Evolutionary conservation across 306 rosid species (phyloP).

Genomic region (Sphenostylis stenocarpa): DNA sequence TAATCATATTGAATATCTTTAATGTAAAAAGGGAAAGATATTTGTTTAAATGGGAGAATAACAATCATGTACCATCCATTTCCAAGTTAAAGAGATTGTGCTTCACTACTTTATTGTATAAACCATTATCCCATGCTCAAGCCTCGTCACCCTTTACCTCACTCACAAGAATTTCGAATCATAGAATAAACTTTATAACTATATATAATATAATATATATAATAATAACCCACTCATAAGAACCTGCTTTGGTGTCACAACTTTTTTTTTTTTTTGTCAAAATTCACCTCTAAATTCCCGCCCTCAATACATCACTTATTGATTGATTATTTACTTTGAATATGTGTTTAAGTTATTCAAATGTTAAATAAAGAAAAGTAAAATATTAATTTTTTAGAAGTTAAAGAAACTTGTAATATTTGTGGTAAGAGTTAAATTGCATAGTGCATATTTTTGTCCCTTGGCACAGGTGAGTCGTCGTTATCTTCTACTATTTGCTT

Average conservation of each 20-base stretch:
- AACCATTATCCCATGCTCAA: not conserved
- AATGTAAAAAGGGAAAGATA: not conserved
- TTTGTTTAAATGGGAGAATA: not conserved
- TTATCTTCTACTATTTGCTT: not conserved
- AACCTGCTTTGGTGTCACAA: too few relatives aligned
- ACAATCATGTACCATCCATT: not conserved
- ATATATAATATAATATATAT: not conserved
- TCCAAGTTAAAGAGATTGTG: not conserved
- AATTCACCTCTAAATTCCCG: not conserved
- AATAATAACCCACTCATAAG: not conserved
- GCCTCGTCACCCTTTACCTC: not conserved
- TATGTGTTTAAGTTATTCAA: too few relatives aligned
- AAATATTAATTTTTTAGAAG: too few relatives aligned
- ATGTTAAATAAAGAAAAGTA: too few relatives aligned
- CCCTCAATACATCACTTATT: not conserved
- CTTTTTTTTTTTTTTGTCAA: too few relatives aligned
- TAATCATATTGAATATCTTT: not conserved
- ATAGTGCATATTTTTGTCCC: too few relatives aligned
- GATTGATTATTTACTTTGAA: too few relatives aligned
- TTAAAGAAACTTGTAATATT: too few relatives aligned
- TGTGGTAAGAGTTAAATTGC: too few relatives aligned
- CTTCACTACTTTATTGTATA: not conserved
- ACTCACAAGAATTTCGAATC: not conserved
- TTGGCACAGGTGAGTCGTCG: not conserved
- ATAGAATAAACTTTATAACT: not conserved